A percentile compares a stretch with the other conserved stretches of the same genome.
These are phyloP conservation scores for Bromus sterilis DNA, from an alignment of 176 grass and related monocot species.

Conservation along the genomic window DNA sequence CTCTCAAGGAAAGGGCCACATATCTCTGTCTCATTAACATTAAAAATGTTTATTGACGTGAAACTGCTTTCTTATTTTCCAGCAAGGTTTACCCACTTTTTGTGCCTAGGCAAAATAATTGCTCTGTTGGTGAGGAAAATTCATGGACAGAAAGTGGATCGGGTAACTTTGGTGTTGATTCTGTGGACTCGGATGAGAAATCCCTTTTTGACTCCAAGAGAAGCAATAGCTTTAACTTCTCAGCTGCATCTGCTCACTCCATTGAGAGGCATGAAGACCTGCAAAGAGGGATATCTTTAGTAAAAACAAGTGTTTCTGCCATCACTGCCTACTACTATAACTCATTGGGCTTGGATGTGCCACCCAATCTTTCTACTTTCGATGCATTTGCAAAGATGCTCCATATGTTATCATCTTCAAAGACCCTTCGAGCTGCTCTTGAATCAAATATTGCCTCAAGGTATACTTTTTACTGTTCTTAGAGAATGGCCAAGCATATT, in stretches of 20 bases:
- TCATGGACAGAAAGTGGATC: constrained; percentile 70
- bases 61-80: constrained; percentile 9
- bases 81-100: constrained; percentile 92
- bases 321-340: constrained; percentile 88
- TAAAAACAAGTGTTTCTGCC: constrained; percentile 80
- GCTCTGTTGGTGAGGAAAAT: constrained; percentile 61
- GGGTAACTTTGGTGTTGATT: constrained; percentile 71
- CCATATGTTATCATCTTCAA: constrained; percentile 70
- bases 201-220: constrained; percentile 42
- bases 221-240: constrained; percentile 67
- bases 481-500: neutral
- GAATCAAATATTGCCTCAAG: constrained; percentile 59
- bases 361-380: constrained; percentile 89
- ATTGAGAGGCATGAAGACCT: constrained; percentile 78
- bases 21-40: neutral
- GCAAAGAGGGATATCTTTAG: constrained; percentile 76
- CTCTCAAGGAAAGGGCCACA: constrained; percentile 8
- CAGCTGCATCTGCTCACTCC: constrained; percentile 68
- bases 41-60: neutral
- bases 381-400: constrained; percentile 82
- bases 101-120: constrained; percentile 70
- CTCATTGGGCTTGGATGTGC: constrained; percentile 75
- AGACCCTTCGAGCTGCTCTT: constrained; percentile 53
- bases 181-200: constrained; percentile 62
- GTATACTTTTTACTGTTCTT: constrained; percentile 28